Conservation (phyloP, 805 yeast genomes). For the Yarrowia deformans region DNA sequence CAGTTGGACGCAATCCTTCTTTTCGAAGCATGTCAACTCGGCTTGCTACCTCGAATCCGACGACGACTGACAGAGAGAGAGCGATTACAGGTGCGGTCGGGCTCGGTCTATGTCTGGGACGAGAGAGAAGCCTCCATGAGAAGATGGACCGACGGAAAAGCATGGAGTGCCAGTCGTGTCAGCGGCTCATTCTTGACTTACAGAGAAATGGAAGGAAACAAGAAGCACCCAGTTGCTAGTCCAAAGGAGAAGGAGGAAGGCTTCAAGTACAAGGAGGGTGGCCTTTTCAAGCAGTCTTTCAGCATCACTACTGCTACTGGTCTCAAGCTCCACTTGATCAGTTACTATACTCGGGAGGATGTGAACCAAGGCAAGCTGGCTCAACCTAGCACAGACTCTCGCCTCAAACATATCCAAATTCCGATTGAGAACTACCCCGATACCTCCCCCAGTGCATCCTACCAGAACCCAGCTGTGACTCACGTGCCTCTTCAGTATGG, state of each 20-base stretch:
- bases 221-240: conserved; percentile 17
- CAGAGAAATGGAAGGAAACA: conserved; percentile 60
- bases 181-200: conserved; percentile 67
- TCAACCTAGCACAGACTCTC: conserved; percentile 58
- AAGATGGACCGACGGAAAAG: conserved; percentile 79
- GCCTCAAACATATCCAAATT: conserved; percentile 50
- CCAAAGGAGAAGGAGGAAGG: conserved; percentile 46
- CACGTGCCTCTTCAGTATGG: conserved; percentile 32
- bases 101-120: conserved; percentile 74
- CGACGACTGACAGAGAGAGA: conserved; percentile 66
- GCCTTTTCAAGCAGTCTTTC: conserved; percentile 70
- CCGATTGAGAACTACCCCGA: conserved; percentile 46
- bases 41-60: conserved; percentile 61
- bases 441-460: conserved; percentile 43
- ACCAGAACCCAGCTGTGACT: conserved; percentile 33
- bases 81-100: conserved; percentile 60
- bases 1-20: conserved; percentile 69
- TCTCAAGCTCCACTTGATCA: conserved; percentile 65
- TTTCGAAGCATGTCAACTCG: conserved; percentile 68
- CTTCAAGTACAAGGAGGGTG: conserved; percentile 56
- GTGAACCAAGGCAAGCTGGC: conserved; percentile 45
- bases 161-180: conserved; percentile 77
- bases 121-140: conserved; percentile 74
- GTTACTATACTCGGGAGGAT: conserved; percentile 56
- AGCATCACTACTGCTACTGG: conserved; percentile 61